Conservation (phyloP, 805 yeast species). For the Jamesozyma rosinii region DNA sequence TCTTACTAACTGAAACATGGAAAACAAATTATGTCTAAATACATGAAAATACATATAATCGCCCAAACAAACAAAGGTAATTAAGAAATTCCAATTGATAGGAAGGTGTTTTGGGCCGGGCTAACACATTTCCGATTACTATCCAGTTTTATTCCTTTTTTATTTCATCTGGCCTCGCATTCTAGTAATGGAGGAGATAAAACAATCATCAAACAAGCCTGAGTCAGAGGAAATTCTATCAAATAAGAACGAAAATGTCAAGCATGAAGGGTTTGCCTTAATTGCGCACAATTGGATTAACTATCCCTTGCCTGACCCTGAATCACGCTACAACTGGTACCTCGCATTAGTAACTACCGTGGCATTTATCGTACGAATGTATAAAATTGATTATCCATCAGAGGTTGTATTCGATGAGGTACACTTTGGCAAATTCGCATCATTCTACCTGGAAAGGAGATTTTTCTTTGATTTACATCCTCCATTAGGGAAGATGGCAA, state of each 20-base stretch:
- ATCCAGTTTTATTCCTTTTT: too few relatives aligned
- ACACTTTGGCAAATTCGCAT: slow-evolving; percentile 78
- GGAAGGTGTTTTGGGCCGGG: too few relatives aligned
- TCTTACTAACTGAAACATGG: background rate
- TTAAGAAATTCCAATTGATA: too few relatives aligned
- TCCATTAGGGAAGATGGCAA: slow-evolving; percentile 87
- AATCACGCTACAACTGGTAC: slow-evolving; percentile 33
- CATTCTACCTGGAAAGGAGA: slow-evolving; percentile 77
- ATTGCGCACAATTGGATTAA: background rate
- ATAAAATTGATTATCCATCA: slow-evolving; percentile 50
- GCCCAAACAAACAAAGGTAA: too few relatives aligned
- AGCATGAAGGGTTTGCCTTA: background rate
- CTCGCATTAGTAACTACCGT: slow-evolving; percentile 52
- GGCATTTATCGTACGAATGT: slow-evolving; percentile 60
- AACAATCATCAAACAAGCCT: background rate
- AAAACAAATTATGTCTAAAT: background rate
- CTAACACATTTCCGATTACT: too few relatives aligned
- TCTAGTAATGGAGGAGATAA: too few relatives aligned
- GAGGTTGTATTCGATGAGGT: slow-evolving; percentile 83
- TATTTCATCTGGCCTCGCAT: too few relatives aligned
- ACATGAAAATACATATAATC: too few relatives aligned
- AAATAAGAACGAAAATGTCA: background rate
- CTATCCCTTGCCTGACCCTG: slow-evolving; percentile 14
- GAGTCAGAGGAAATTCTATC: background rate
- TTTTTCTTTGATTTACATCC: slow-evolving; percentile 96